phyloP scores from a whole-genome alignment of 2,329 filamentous ascomycete genomes.

The Aspergillus sp. region DNA sequence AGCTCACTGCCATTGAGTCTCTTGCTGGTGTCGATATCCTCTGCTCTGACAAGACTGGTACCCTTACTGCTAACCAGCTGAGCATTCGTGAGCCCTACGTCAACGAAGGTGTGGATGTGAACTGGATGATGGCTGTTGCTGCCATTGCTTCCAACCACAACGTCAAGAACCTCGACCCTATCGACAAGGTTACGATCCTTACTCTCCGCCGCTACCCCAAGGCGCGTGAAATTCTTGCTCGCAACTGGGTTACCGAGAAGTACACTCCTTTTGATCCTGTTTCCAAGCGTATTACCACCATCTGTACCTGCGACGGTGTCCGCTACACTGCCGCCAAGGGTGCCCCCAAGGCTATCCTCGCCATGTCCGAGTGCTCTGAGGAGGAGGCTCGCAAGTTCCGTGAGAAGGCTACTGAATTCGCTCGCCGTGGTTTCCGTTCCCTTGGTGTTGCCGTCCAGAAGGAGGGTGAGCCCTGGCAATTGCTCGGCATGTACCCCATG shows the following conservation, averaged over 20 bases:
- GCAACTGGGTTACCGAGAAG: conserved; percentile 75
- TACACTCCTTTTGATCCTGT: conserved; percentile 73
- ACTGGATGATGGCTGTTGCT: conserved; percentile 83
- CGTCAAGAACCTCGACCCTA: conserved; percentile 74
- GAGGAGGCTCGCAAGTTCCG: conserved; percentile 67
- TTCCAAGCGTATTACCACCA: conserved; percentile 73
- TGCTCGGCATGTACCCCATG: conserved; percentile 76
- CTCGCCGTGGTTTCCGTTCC: conserved; percentile 76
- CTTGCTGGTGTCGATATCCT: conserved; percentile 73
- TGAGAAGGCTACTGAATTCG: conserved; percentile 72
- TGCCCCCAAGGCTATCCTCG: conserved; percentile 72
- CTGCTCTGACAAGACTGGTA: conserved; percentile 81
- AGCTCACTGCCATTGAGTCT: conserved; percentile 76
- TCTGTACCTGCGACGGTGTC: conserved; percentile 68
- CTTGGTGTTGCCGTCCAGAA: conserved; percentile 78
- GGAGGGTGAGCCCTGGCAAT: conserved; percentile 70
- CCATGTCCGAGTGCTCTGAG: conserved; percentile 66
- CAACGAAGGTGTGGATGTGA: conserved; percentile 72
- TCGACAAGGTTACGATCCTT: conserved; percentile 76
- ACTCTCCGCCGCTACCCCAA: conserved; percentile 75
- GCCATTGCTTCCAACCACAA: conserved; percentile 77
- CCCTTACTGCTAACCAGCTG: conserved; percentile 61
- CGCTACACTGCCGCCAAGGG: conserved; percentile 74
- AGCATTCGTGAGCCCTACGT: conserved; percentile 76
- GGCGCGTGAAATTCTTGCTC: conserved; percentile 71